Base-by-base conservation (phyloP, 2,329 filamentous ascomycete genomes). In the Fusarium palustre region DNA sequence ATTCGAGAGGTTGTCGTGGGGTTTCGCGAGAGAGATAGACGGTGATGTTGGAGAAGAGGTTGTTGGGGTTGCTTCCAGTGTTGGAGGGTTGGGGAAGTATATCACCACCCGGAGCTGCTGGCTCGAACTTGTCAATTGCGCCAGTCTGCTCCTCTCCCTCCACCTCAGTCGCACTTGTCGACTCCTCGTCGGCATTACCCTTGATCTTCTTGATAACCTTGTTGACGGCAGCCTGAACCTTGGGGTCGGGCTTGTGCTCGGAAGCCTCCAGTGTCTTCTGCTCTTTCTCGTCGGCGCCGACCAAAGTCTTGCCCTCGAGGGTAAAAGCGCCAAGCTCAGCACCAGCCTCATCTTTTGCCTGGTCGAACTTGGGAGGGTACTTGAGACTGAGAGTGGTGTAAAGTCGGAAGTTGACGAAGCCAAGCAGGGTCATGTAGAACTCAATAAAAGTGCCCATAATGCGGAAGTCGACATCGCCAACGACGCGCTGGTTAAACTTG, bases 361-460 rank as follows among this genome's bases (percentile, higher is more conserved):
- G 84, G 78, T 97, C 93, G 75, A 98, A 98, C 80, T 94, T 97
- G 66, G 96, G 96, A 20, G 96, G 96, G 78, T 99, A 99, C 60
- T 97, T 93, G 67, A 99, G 83, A 11, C 96, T 96, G 68, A 97
- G 85, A 1, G 92, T 90, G 2, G 94, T 97, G 83, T 97, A 99
- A 47, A 99, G 86, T 69, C 93, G 87, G 85, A 94, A 99, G 85
- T 99, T 97, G 81, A 98, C 90, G 76, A 99, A 99, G 64, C 95
- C 92, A 22, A 99, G 85, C 16, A 99, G 86, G 7, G 95, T 98
- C 76, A 97, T 97, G 85, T 99, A 99, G 80, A 99, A 99, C 80
- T 99, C 95, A 70, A 99, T 90, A 78, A 99, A 99, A 7, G 96
- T 99, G 63, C 93, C 95, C 96, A 99, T 99, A 81, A 99, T 99